These are phyloP conservation scores for Psilocybe tampanensis DNA, from an alignment of 768 basidiomycete species.

Conservation along the genomic window DNA sequence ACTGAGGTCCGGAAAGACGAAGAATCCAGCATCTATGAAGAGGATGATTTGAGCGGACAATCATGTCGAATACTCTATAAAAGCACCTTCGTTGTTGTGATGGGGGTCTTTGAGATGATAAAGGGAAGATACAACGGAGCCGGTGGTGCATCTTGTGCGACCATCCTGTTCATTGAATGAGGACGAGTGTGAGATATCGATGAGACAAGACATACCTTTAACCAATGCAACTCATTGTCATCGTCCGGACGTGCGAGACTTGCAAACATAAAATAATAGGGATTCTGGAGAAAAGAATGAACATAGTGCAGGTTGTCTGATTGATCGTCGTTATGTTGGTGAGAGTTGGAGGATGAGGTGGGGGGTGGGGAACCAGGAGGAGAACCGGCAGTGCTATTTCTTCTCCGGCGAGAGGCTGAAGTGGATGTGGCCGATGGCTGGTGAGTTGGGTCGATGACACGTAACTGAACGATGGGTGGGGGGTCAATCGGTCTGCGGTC, in stretches of 20 bases:
- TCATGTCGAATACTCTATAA: background rate
- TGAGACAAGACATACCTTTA: conserved; percentile 46
- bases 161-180: conserved; percentile 59
- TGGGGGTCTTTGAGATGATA: conserved; percentile 86
- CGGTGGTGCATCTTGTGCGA: conserved; percentile 89
- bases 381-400: conserved; percentile 22
- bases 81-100: conserved; percentile 46
- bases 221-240: conserved; percentile 86
- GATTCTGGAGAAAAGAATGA: conserved; percentile 79
- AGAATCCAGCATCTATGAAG: conserved; percentile 83
- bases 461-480: conserved; percentile 94
- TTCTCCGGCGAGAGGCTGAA: conserved; percentile 16
- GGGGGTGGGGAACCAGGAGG: conserved; percentile 19
- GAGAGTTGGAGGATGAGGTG: conserved; percentile 19
- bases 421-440: conserved; percentile 10
- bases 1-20: conserved; percentile 94
- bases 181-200: background rate
- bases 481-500: conserved; percentile 97
- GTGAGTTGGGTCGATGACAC: conserved; percentile 70
- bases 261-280: conserved; percentile 96
- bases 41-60: conserved; percentile 1
- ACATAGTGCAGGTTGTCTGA: conserved; percentile 43
- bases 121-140: conserved; percentile 85
- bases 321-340: conserved; percentile 27
- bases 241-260: conserved; percentile 87